A percentile compares a stretch with the other conserved stretches of the same genome.
Evolutionary conservation across 2,329 filamentous ascomycete genomes (phyloP).

Genomic region (Pseudogymnoascus sp.): DNA sequence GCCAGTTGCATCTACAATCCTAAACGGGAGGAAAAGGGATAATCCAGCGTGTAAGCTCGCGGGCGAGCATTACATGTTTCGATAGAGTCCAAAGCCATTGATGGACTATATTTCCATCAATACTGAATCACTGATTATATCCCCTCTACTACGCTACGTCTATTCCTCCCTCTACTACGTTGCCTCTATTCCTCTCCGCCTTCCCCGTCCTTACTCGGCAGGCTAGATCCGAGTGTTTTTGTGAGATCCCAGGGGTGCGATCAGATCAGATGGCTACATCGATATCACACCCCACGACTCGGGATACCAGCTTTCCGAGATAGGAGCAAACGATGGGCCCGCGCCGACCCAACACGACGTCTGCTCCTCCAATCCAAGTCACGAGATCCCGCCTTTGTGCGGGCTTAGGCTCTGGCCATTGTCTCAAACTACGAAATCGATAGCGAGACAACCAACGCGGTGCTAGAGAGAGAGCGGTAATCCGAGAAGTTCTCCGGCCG

Average conservation of each 20-base stretch:
- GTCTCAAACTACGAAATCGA: background rate
- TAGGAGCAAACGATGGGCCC: background rate
- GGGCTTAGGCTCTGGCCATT: background rate
- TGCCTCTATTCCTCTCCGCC: background rate
- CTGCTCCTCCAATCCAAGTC: background rate
- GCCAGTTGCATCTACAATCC: too few species aligned
- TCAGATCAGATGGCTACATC: background rate
- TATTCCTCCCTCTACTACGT: background rate
- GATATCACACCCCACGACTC: background rate
- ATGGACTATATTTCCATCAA: too few species aligned
- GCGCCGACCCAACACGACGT: background rate
- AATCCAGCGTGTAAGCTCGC: too few species aligned
- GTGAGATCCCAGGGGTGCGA: too few species aligned
- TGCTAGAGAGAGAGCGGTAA: background rate
- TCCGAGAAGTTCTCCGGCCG: background rate
- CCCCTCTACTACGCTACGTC: too few species aligned
- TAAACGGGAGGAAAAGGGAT: too few species aligned
- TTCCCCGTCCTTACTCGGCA: background rate
- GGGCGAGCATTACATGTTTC: too few species aligned
- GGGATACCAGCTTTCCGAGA: background rate
- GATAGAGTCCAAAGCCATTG: too few species aligned
- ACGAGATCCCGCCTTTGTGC: background rate
- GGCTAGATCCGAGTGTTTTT: background rate
- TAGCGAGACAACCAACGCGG: background rate
- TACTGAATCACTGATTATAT: too few species aligned